These are phyloP conservation scores for Aspergillus brunneoviolaceus DNA, from an alignment of 2,329 filamentous ascomycete species.

Conservation along the genomic window DNA sequence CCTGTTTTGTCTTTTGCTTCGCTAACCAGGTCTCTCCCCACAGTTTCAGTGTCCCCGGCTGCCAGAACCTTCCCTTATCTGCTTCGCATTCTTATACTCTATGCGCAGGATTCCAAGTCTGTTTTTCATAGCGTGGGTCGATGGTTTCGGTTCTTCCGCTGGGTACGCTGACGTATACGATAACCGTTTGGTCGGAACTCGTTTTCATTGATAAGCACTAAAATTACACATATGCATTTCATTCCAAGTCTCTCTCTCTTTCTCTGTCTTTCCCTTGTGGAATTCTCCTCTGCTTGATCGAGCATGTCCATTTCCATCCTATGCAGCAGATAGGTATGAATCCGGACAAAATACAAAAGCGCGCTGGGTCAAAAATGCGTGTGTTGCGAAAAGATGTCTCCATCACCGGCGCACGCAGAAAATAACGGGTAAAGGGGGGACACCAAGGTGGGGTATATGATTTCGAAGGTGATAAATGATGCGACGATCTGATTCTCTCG, in stretches of 20 bases:
- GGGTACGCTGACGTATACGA: no score
- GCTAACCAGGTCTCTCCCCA: no score
- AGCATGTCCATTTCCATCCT: conserved; percentile 19
- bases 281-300: background rate
- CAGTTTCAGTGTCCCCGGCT: no score
- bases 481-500: background rate
- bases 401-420: conserved; percentile 17
- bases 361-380: background rate
- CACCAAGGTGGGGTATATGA: conserved; percentile 24
- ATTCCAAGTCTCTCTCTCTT: background rate
- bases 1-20: no score
- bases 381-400: conserved; percentile 1
- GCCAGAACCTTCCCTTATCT: no score
- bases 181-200: background rate
- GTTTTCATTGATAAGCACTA: conserved; percentile 8
- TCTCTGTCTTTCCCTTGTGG: no score
- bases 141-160: no score
- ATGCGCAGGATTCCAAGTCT: no score
- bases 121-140: no score
- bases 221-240: conserved; percentile 6
- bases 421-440: conserved; percentile 12
- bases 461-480: conserved; percentile 19
- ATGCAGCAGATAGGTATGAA: conserved; percentile 33
- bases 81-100: no score
- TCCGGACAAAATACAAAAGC: background rate